A percentile compares a stretch with the other conserved stretches of the same genome.
Evolutionary conservation across 176 grass and related monocot genomes (phyloP).

Genomic region (Thalia dealbata): DNA sequence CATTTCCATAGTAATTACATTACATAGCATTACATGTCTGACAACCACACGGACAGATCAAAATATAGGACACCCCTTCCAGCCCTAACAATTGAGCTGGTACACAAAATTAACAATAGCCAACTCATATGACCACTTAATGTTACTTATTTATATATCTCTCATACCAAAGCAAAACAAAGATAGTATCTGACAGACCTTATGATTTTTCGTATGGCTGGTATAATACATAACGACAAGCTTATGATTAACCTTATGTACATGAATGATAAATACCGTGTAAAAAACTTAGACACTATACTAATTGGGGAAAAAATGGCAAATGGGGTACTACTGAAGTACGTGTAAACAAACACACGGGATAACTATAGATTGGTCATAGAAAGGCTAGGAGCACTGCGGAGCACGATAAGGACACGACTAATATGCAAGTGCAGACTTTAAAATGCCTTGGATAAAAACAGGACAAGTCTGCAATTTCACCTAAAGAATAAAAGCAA

Average conservation of each 20-base stretch:
- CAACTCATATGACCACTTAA: constrained; percentile 24
- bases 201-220: constrained; percentile 16
- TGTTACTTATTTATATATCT: constrained; percentile 55
- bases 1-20: no score
- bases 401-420: not conserved
- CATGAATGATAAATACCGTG: constrained; percentile 22
- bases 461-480: constrained; percentile 5
- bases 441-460: not conserved
- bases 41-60: not conserved
- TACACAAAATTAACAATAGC: constrained; percentile 23
- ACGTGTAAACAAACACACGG: not conserved
- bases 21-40: no score
- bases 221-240: constrained; percentile 33
- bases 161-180: constrained; percentile 37
- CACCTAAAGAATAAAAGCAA: not conserved
- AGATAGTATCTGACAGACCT: constrained; percentile 26
- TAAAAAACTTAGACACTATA: not conserved
- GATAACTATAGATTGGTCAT: not conserved
- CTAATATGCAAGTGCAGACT: not conserved
- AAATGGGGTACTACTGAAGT: not conserved
- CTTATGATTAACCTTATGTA: constrained; percentile 38
- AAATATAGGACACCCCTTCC: not conserved
- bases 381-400: not conserved
- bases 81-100: not conserved
- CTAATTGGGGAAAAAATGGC: constrained; percentile 16